Base-by-base conservation (phyloP, 1,284 basidiomycete species). In the Ganoderma multipileum region DNA sequence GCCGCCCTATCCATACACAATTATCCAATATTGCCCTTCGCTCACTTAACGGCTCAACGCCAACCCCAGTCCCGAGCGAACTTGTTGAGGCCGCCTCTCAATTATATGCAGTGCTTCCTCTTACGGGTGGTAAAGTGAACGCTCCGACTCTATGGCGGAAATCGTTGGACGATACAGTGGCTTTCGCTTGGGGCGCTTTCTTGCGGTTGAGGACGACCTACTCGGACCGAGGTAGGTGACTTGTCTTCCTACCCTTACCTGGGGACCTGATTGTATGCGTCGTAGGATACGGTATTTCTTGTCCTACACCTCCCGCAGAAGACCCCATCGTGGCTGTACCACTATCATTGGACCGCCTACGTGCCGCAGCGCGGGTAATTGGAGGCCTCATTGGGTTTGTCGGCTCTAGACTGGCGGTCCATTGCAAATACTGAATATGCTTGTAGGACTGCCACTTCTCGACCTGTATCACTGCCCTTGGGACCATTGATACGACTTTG, bases 111-210 rank as follows among this genome's bases (percentile, higher is more conserved):
- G 80, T 83, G 18, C 81, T 95, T 7, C 90, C 90, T 78, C 79
- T 86, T 39, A 90, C 91, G 0, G 92, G 92, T 23, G 93, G 93
- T 2, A 95, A 93, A 79, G 89, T 92, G 6, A 91, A 90, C 23
- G 88, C 89, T n/a, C 83, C 86, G 5, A 86, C 81, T 62, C 74
- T 90, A 14, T 95, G 93, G 93, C 85, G 89, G 70, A 93, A 91
- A 76, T 86, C 87, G 16, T 68, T 94, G 30, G 91, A 94, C 59
- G 90, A 91, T 55, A 87, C 89, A 0, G 70, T 94, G 54, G 79
- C 80, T 0, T 88, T 90, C 74, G 87, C 85, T 20, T 91, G 88
- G 88, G 82, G 80, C 65, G 85, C 91, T 11, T 86, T 92, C 73
- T 70, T 79, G n/a, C 78, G 82, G 11, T 68, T 94, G 58, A 82